Base-by-base conservation (phyloP, 2,329 filamentous ascomycete genomes). In the Fusarium albosuccineum region DNA sequence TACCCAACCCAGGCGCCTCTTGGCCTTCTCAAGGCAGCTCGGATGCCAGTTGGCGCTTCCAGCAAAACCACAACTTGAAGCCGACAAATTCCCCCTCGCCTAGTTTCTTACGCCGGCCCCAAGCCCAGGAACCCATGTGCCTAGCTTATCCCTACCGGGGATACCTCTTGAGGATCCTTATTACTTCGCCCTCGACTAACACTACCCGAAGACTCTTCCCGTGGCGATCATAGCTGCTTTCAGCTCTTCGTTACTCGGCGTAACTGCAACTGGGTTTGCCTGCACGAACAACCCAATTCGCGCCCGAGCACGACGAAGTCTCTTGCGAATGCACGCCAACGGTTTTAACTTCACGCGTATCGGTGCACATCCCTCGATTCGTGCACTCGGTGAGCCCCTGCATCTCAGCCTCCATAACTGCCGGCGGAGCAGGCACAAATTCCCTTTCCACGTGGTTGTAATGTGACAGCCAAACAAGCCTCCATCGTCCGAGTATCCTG, bases 101-200 rank as follows among this genome's bases (percentile, higher is more conserved):
- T 49, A 39, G 45, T 60, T 51, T 50, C 41, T 30, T 22, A 39
- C 34, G 51, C 54, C 55, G 50, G 57, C 50, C 48, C 55, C 46
- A 49, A 54, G 52, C 39, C 39, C 16, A 46, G 42, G 44, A 29
- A 33, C 57, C 51, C 37, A 48, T 59, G 34, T 57, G 53, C 56
- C 49, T 49, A 44, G 40, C 44, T 55, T 59, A 36, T 54, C 53
- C 42, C 58, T 44, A 60, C 50, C 39, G 42, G 49, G 57, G 54
- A 30, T 56, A 56, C 54, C 42, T 66, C 49, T 41, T 39, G 53
- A 50, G 48, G 54, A 63, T 69, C 57, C 44, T 60, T 51, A 60
- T 64, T 46, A 46, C 36, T 26, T 34, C 27, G 16, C 34, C 27
- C 52, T 55, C 46, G 44, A 46, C 46, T 52, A 40, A 54, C 37